phyloP scores from a whole-genome alignment of 164 flowering plant genomes.

The Hamamelis virginiana region DNA sequence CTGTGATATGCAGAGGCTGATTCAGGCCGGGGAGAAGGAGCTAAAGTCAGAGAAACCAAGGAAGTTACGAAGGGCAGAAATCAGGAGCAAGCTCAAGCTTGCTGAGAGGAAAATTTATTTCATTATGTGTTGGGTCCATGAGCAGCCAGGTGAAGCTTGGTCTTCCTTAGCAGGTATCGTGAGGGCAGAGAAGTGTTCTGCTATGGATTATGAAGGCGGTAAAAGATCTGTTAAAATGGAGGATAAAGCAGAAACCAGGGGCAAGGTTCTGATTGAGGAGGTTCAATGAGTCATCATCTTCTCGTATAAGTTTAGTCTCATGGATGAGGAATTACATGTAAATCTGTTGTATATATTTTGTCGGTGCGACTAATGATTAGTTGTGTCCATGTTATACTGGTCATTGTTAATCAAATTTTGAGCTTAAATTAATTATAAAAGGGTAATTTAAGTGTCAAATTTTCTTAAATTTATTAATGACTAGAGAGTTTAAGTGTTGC shows the following conservation, averaged over 20 bases:
- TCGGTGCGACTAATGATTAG: no score
- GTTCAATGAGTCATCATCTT: constrained; percentile 21
- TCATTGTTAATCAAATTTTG: no score
- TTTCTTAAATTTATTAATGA: no score
- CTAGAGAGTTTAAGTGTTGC: no score
- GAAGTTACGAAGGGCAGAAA: constrained; percentile 39
- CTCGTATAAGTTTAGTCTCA: neutral
- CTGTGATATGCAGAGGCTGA: constrained; percentile 61
- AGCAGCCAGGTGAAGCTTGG: constrained; percentile 74
- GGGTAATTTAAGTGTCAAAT: no score
- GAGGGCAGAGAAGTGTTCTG: constrained; percentile 47
- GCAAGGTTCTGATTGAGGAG: constrained; percentile 62
- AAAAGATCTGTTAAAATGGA: constrained; percentile 11
- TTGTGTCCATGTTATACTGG: no score
- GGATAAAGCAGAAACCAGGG: constrained; percentile 20
- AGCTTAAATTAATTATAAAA: no score
- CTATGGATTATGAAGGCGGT: constrained; percentile 16
- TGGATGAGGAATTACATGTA: no score
- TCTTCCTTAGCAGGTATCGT: constrained; percentile 58
- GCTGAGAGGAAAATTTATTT: constrained; percentile 69
- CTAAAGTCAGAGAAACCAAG: constrained; percentile 44
- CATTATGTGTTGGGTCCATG: constrained; percentile 87
- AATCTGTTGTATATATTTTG: no score
- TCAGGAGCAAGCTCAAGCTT: constrained; percentile 53
- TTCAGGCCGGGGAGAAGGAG: constrained; percentile 53